Conservation (phyloP, 2,329 filamentous ascomycete species). For the Colletotrichum aenigma region DNA sequence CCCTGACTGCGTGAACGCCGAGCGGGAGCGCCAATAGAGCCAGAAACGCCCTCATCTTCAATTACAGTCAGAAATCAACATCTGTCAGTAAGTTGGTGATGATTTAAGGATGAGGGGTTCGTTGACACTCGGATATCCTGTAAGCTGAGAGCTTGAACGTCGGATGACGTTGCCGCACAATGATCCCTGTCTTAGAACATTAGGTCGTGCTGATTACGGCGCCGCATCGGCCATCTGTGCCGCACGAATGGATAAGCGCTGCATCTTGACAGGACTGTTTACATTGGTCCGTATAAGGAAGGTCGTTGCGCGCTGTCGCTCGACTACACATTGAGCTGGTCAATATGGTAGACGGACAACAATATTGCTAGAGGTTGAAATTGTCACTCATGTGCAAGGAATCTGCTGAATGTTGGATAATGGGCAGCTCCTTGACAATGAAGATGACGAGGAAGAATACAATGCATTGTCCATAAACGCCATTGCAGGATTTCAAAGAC, state of each 20-base stretch:
- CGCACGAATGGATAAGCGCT: neutral
- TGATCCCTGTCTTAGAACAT: neutral
- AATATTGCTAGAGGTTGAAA: no score
- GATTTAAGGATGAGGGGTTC: neutral
- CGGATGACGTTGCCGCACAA: neutral
- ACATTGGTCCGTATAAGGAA: neutral
- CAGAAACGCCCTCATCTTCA: neutral
- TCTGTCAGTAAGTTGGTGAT: neutral
- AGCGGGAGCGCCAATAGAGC: neutral
- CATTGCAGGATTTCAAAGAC: neutral
- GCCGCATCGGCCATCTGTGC: neutral
- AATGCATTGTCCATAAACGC: neutral
- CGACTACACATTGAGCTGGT: no score
- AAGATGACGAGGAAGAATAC: neutral
- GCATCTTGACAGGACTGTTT: neutral
- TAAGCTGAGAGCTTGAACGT: neutral
- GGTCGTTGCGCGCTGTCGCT: neutral
- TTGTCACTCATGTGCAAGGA: no score
- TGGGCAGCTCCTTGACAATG: neutral
- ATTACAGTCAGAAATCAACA: accelerated
- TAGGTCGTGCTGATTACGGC: neutral
- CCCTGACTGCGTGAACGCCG: no score
- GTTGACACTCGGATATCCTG: neutral
- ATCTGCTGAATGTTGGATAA: neutral
- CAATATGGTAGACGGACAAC: no score